Evolutionary conservation across 2,329 filamentous ascomycete species (phyloP).

Genomic region (Colletotrichum australisinense): DNA sequence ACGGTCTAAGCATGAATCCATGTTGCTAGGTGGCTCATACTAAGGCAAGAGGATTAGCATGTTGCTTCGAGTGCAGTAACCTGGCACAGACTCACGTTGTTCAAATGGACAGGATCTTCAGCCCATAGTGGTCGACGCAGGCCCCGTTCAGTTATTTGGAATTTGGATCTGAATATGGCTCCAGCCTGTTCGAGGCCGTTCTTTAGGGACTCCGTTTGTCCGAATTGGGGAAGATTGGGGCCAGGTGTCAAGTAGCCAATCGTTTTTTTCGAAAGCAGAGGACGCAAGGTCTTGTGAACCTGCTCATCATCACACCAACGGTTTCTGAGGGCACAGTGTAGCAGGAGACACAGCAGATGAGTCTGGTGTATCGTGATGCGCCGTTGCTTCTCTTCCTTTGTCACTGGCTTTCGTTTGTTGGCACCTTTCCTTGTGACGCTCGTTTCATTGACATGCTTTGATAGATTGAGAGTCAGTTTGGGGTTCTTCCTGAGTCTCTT

Average conservation of each 20-base stretch:
- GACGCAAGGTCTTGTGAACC: slow-evolving; percentile 74
- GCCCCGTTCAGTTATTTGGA: slow-evolving; percentile 77
- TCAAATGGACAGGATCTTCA: slow-evolving; percentile 70
- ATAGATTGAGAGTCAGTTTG: slow-evolving; percentile 64
- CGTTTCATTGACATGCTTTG: slow-evolving; percentile 53
- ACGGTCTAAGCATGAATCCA: slow-evolving; percentile 76
- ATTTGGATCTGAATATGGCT: slow-evolving; percentile 76
- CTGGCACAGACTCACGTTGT: slow-evolving; percentile 57
- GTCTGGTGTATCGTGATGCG: slow-evolving; percentile 86
- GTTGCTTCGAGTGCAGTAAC: not conserved
- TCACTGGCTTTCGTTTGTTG: slow-evolving; percentile 64
- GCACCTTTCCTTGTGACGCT: slow-evolving; percentile 43
- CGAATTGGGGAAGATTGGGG: slow-evolving; percentile 76
- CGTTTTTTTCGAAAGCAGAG: slow-evolving; percentile 74
- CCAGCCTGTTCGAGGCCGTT: slow-evolving; percentile 79
- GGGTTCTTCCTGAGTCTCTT: slow-evolving; percentile 39
- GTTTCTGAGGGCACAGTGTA: slow-evolving; percentile 82
- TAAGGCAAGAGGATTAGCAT: slow-evolving; percentile 44
- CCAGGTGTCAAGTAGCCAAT: slow-evolving; percentile 76
- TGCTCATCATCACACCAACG: slow-evolving; percentile 85
- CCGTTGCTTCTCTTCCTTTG: slow-evolving; percentile 62
- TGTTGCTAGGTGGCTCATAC: slow-evolving; percentile 69
- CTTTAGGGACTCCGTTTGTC: slow-evolving; percentile 79
- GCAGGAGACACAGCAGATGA: slow-evolving; percentile 85
- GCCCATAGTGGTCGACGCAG: slow-evolving; percentile 80